Conservation (phyloP, 257 asterid species). For the Asclepias syriaca region DNA sequence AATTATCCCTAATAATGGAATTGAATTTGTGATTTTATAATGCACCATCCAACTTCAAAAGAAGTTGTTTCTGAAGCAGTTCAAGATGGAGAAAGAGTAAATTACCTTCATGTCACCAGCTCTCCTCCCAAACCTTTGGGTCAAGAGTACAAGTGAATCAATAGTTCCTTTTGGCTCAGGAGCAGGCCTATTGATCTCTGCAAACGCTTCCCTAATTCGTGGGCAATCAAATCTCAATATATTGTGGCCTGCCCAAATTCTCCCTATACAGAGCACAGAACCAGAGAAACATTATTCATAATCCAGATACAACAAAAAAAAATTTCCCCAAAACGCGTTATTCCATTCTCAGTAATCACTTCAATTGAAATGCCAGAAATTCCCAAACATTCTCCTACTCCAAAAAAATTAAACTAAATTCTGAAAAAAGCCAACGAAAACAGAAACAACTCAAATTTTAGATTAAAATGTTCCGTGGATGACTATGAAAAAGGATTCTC, state of each 20-base stretch:
- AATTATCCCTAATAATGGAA: neutral
- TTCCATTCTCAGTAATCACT: neutral
- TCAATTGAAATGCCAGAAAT: neutral
- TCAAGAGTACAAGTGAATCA: slow-evolving; percentile 29
- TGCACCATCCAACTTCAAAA: neutral
- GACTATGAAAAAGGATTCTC: neutral
- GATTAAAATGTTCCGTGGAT: neutral
- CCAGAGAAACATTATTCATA: neutral
- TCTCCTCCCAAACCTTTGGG: slow-evolving; percentile 27
- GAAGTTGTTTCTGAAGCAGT: neutral
- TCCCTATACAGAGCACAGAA: slow-evolving; percentile 12
- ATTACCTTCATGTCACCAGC: slow-evolving; percentile 35
- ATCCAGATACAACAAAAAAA: neutral
- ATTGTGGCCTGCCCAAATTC: slow-evolving; percentile 35
- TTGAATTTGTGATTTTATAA: neutral
- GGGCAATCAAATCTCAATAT: slow-evolving; percentile 27
- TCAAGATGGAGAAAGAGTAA: neutral
- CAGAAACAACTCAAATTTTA: neutral
- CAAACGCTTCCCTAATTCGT: slow-evolving; percentile 28
- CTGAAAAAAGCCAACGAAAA: neutral
- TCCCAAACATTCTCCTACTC: neutral
- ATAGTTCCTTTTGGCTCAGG: slow-evolving; percentile 29
- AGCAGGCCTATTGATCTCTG: slow-evolving; percentile 25
- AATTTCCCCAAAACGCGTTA: neutral
- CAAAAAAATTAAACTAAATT: neutral